These are phyloP conservation scores for Kregervanrija fluxuum DNA, from an alignment of 805 yeast genomes.

Conservation along the genomic window DNA sequence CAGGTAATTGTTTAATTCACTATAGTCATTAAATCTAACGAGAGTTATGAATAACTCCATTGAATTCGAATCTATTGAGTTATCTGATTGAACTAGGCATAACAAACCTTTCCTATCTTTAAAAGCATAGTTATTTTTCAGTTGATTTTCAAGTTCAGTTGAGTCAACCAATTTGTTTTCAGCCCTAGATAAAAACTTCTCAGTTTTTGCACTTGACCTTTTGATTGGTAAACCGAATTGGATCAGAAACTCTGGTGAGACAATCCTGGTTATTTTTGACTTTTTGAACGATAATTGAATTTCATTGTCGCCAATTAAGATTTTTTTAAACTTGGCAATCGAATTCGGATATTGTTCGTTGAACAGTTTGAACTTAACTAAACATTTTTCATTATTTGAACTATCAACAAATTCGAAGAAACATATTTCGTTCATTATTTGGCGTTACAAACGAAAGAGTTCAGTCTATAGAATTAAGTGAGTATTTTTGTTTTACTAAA, in stretches of 20 bases:
- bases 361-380: constrained; percentile 4
- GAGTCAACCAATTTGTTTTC: constrained; percentile 4
- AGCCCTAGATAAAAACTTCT: constrained; percentile 5
- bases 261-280: constrained; percentile 15
- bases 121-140: neutral
- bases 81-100: constrained; percentile 11
- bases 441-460: neutral
- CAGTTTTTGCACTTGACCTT: constrained; percentile 5
- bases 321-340: neutral
- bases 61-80: neutral
- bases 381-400: neutral
- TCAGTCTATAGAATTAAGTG: neutral
- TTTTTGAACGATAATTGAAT: constrained; percentile 9
- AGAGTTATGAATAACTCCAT: constrained; percentile 21
- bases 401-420: constrained; percentile 1
- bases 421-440: neutral
- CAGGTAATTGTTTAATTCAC: constrained; percentile 12
- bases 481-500: neutral
- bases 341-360: constrained; percentile 1
- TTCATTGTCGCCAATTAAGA: neutral
- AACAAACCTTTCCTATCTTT: constrained; percentile 10
- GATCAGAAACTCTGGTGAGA: constrained; percentile 23
- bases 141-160: neutral
- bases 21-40: constrained; percentile 9
- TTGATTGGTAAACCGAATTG: constrained; percentile 16